Conservation (phyloP, 441 rosid genomes). For the Bruguiera hainesii region DNA sequence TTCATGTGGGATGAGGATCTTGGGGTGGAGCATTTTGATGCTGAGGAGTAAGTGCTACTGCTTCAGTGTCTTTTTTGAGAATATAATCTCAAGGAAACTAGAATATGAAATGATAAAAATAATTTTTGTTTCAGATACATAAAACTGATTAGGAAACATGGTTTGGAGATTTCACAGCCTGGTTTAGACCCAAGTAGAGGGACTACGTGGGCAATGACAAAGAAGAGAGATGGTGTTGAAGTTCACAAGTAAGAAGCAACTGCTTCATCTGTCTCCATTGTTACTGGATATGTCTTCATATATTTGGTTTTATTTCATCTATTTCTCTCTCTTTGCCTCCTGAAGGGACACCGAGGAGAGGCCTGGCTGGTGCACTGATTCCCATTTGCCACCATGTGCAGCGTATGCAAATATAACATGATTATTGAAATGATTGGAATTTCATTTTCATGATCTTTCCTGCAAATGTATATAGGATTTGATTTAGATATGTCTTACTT, state of each 20-base stretch:
- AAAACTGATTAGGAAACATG: conserved; percentile 70
- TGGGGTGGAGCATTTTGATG: conserved; percentile 74
- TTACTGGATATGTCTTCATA: conserved; percentile 1
- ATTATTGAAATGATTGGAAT: conserved; percentile 5
- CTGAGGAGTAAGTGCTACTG: conserved; percentile 52
- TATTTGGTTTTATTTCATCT: conserved; percentile 14
- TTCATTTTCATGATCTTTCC: neutral
- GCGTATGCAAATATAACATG: conserved; percentile 56
- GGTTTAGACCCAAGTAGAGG: conserved; percentile 78
- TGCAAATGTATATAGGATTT: neutral
- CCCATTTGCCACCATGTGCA: conserved; percentile 94
- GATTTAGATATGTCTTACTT: conserved; percentile 1
- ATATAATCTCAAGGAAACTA: neutral
- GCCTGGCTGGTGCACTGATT: conserved; percentile 86
- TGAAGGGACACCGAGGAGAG: conserved; percentile 72
- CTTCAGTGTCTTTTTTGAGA: conserved; percentile 4
- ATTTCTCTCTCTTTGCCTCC: conserved; percentile 15
- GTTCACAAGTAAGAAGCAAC: conserved; percentile 70
- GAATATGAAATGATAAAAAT: neutral
- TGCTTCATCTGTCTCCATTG: neutral
- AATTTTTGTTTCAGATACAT: conserved; percentile 49
- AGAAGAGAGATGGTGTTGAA: conserved; percentile 65
- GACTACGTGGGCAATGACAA: conserved; percentile 98
- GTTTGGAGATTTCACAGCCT: conserved; percentile 97
- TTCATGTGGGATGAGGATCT: conserved; percentile 98